These are phyloP conservation scores for Periconia macrospinosa DNA, from an alignment of 2,329 filamentous ascomycete species.

Conservation along the genomic window DNA sequence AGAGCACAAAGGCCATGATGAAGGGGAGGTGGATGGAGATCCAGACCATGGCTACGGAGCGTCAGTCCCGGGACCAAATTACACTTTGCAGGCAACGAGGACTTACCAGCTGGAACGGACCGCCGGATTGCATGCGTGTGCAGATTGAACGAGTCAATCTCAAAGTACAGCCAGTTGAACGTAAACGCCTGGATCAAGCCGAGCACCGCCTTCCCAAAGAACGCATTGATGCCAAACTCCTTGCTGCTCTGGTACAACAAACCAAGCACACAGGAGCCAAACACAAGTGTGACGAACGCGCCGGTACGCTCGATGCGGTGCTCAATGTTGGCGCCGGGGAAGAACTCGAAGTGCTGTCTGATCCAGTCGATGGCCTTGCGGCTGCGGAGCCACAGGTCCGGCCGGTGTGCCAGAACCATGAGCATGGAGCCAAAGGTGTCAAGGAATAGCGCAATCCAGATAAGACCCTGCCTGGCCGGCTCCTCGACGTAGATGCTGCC, in stretches of 20 bases:
- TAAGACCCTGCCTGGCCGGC: conserved; percentile 57
- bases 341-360: conserved; percentile 57
- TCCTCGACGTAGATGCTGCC: conserved; percentile 60
- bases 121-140: conserved; percentile 64
- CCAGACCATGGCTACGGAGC: conserved; percentile 56
- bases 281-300: conserved; percentile 66
- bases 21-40: conserved; percentile 61
- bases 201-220: conserved; percentile 65
- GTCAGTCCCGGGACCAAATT: neutral
- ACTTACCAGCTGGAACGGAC: conserved; percentile 47
- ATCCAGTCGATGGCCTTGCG: conserved; percentile 18
- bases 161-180: conserved; percentile 67
- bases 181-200: conserved; percentile 61
- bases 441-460: conserved; percentile 59
- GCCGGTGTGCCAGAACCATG: conserved; percentile 44
- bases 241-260: conserved; percentile 61
- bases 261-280: conserved; percentile 66
- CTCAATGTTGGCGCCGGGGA: conserved; percentile 66
- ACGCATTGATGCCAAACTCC: conserved; percentile 56
- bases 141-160: conserved; percentile 61
- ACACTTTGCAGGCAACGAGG: neutral
- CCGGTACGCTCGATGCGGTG: conserved; percentile 66
- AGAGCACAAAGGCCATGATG: conserved; percentile 64
- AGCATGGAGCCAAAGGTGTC: conserved; percentile 56
- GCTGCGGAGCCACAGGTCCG: conserved; percentile 16